Base-by-base conservation (phyloP, 2,329 filamentous ascomycete species). In the Venturia oleaginea region DNA sequence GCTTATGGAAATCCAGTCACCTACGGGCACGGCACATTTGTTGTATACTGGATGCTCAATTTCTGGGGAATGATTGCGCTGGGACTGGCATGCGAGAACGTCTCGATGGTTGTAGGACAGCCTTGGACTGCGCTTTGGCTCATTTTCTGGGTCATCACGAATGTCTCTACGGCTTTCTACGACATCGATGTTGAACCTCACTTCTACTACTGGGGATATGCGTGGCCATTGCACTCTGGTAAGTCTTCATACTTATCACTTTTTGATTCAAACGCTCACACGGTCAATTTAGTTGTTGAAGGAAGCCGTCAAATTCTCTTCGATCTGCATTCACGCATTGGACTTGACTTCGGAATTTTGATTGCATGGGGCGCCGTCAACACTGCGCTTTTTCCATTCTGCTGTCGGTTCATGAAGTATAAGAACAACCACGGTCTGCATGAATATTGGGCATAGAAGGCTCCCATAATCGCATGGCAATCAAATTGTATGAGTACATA, bases 131-230 rank as follows among this genome's bases (percentile, higher is more conserved):
- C 83, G 0, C 71, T 86, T 0, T 89, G 85, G 80, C 73, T 89
- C 1, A 86, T 88, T 64, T 87, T 86, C 69, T 87, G 84, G 85
- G 84, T 88, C 51, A 85, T 88, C 64, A 81, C 83, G 7, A 89
- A 89, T 68, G 84, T 87, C 0, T 76, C 79, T 0, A 86, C 84
- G 0, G 75, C 79, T 0, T 86, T 88, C 68, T 84, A 87, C 70
- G 74, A 82, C 4, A 75, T 88, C 54, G 82, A 84, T 32, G 74
- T 88, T 30, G 80, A 82, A 1, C 81, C 83, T 0, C 75, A 72
- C 0, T 87, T 88, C 69, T 89, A 84, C 70, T 70, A 73, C 2
- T 88, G 83, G 83, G 84, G 84, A 0, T 86, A 86, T 70, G 85
- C 81, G 0, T 86, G 84, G 83, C 86, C 85, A 10, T 72, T 88